Conservation (phyloP, 2,329 filamentous ascomycete genomes). For the Colletotrichum eremochloae region DNA sequence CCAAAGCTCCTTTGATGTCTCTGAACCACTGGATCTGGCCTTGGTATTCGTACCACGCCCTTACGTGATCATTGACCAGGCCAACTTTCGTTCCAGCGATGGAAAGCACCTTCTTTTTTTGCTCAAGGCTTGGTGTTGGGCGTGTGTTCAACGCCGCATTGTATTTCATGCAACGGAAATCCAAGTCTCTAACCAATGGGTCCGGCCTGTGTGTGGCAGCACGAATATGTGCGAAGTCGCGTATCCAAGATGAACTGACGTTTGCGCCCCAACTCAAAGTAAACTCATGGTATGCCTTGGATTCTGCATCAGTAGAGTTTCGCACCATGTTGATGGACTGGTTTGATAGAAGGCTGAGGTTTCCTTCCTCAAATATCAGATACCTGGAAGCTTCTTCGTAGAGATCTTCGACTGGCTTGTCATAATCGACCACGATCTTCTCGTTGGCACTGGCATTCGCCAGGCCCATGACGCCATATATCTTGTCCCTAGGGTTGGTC, state of each 20-base stretch:
- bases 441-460: not conserved
- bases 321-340: not conserved
- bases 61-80: not conserved
- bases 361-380: not conserved
- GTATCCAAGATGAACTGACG: conserved; percentile 1
- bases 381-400: conserved; percentile 2
- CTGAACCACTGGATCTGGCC: not conserved
- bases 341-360: not conserved
- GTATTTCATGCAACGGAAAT: not conserved
- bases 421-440: conserved; percentile 1
- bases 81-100: not conserved
- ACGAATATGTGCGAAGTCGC: not conserved
- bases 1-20: not conserved
- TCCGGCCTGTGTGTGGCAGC: not conserved
- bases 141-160: not conserved
- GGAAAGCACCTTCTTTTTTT: not conserved
- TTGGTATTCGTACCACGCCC: not conserved
- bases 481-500: not conserved
- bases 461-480: not conserved
- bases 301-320: not conserved
- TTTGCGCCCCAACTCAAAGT: not conserved
- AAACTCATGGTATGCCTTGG: not conserved
- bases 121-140: not conserved
- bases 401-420: not conserved
- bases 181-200: not conserved